Conservation (phyloP, 768 basidiomycete species). For the Boletus sp. region DNA sequence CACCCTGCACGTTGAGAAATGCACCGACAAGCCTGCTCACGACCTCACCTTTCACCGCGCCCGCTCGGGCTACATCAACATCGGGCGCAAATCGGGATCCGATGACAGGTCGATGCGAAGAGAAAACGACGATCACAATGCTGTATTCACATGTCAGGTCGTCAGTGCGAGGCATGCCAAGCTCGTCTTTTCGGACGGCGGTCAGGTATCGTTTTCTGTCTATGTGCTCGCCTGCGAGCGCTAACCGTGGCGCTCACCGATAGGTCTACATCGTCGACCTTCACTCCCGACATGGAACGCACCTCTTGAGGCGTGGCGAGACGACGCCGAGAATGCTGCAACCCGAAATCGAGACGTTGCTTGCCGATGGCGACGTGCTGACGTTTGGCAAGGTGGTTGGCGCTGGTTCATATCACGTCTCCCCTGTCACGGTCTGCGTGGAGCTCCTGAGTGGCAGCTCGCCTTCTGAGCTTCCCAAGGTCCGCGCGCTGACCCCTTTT, state of each 20-base stretch:
- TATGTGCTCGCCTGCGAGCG: conserved; percentile 12
- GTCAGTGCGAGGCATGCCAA: conserved; percentile 79
- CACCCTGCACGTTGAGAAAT: conserved; percentile 55
- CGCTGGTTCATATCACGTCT: conserved; percentile 56
- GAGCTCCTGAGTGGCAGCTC: conserved; percentile 41
- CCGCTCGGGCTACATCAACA: conserved; percentile 50
- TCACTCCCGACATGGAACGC: conserved; percentile 75
- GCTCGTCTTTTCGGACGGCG: conserved; percentile 68
- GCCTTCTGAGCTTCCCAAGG: conserved; percentile 19
- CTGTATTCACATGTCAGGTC: conserved; percentile 73
- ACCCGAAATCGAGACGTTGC: conserved; percentile 53
- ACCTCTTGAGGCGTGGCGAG: conserved; percentile 56
- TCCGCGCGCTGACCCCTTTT: conserved; percentile 6
- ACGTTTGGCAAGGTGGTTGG: conserved; percentile 80
- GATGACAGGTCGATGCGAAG: conserved; percentile 40
- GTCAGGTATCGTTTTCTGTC: conserved; percentile 47
- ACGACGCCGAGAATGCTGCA: conserved; percentile 45
- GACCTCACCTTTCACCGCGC: conserved; percentile 52
- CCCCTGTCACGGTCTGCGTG: conserved; percentile 60
- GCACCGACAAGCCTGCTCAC: conserved; percentile 44
- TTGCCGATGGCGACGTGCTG: conserved; percentile 66
- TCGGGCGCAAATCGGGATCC: conserved; percentile 65
- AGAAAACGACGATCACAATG: conserved; percentile 45
- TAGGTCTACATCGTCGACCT: conserved; percentile 72
- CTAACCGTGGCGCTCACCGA: background rate